A percentile compares a stretch with the other conserved stretches of the same genome.
These are phyloP conservation scores for Pseudozyma thailandica DNA, from an alignment of 1,284 basidiomycete species.

Conservation along the genomic window DNA sequence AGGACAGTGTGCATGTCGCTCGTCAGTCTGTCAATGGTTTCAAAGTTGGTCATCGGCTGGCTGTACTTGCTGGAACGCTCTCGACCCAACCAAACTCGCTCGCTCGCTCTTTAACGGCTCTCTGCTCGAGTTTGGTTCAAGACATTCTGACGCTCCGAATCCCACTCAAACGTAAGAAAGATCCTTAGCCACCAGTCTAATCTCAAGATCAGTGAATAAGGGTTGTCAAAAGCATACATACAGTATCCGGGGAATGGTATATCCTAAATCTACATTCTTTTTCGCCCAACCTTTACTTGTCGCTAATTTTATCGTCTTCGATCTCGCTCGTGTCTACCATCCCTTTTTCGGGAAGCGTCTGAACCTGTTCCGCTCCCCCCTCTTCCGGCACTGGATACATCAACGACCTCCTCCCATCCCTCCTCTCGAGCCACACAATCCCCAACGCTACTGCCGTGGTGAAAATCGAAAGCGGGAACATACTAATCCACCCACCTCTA, in stretches of 20 bases:
- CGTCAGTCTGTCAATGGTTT: too few species aligned
- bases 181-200: neutral
- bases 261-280: too few species aligned
- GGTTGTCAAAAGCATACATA: too few species aligned
- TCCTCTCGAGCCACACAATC: constrained; percentile 37
- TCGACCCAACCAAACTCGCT: too few species aligned
- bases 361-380: neutral
- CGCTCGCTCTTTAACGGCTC: too few species aligned
- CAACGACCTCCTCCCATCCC: constrained; percentile 20
- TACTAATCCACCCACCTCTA: constrained; percentile 56
- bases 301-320: neutral
- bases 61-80: too few species aligned
- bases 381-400: constrained; percentile 8
- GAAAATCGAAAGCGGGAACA: constrained; percentile 42
- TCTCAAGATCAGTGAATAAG: too few species aligned
- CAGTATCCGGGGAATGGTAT: too few species aligned
- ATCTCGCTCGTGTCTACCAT: neutral
- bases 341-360: constrained; percentile 9
- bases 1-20: too few species aligned
- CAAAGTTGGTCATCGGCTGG: too few species aligned
- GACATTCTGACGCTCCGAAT: too few species aligned
- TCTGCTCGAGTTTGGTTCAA: too few species aligned
- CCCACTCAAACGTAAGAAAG: neutral
- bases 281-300: constrained; percentile 1
- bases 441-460: constrained; percentile 27